Evolutionary conservation across 2,329 filamentous ascomycete species (phyloP).

Genomic region (Decorospora gaudefroyi): DNA sequence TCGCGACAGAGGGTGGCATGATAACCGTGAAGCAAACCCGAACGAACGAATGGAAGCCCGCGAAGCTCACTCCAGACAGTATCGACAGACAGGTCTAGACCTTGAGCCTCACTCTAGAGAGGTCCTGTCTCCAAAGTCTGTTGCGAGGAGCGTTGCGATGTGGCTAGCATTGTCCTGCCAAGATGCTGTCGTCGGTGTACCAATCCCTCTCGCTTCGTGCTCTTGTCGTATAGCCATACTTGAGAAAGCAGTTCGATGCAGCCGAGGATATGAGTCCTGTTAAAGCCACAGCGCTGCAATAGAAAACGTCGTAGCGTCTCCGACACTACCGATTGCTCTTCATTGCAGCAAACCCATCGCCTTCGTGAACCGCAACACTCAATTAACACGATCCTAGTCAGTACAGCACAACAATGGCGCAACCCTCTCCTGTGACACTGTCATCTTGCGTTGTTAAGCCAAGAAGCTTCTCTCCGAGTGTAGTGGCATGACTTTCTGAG

Average conservation of each 20-base stretch:
- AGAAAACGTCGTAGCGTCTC: constrained; percentile 19
- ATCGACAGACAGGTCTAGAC: constrained; percentile 47
- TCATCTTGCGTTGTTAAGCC: constrained; percentile 20
- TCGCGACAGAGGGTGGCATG: constrained; percentile 13
- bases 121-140: constrained; percentile 37
- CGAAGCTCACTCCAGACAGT: constrained; percentile 20
- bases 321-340: constrained; percentile 7
- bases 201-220: constrained; percentile 11
- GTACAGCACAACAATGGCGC: constrained; percentile 25
- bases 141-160: constrained; percentile 13
- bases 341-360: constrained; percentile 18
- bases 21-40: constrained; percentile 18
- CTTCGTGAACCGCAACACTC: constrained; percentile 15
- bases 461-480: constrained; percentile 70
- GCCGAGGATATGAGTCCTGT: constrained; percentile 10
- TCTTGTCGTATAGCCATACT: constrained; percentile 15
- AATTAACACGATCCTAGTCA: constrained; percentile 34
- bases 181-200: constrained; percentile 19
- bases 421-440: constrained; percentile 20
- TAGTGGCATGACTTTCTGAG: constrained; percentile 79
- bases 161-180: constrained; percentile 7
- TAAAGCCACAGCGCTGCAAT: constrained; percentile 19
- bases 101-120: constrained; percentile 51
- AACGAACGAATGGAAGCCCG: constrained; percentile 10
- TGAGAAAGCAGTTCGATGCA: constrained; percentile 19